These are phyloP conservation scores for Punctularia strigosozonata DNA, from an alignment of 768 basidiomycete genomes.

Conservation along the genomic window DNA sequence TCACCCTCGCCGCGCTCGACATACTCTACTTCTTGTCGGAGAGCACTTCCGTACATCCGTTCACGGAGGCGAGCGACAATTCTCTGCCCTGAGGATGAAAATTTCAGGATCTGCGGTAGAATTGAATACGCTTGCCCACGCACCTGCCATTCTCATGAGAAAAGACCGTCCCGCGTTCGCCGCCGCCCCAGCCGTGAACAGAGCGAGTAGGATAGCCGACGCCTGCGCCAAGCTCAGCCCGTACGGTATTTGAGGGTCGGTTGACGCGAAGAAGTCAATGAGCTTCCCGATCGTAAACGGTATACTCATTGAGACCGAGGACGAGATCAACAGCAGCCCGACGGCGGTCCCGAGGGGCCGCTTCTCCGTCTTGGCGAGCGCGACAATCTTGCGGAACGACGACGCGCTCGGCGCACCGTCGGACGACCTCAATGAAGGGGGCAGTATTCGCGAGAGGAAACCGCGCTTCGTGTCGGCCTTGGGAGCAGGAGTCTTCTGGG, in stretches of 20 bases:
- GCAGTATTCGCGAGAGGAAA: too few species aligned
- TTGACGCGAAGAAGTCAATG: slow-evolving; percentile 83
- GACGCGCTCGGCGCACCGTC: slow-evolving; percentile 39
- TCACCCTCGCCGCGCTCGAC: slow-evolving; percentile 92
- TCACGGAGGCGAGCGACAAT: slow-evolving; percentile 85
- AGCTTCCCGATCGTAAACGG: slow-evolving; percentile 89
- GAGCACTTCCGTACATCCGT: slow-evolving; percentile 69
- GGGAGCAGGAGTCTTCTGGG: too few species aligned
- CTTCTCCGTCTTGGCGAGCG: slow-evolving; percentile 74
- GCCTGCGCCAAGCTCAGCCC: slow-evolving; percentile 75
- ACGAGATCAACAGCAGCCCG: slow-evolving; percentile 75
- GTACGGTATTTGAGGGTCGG: slow-evolving; percentile 65
- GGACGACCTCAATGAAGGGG: too few species aligned
- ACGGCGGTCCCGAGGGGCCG: slow-evolving; percentile 68
- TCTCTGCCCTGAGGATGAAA: slow-evolving; percentile 45
- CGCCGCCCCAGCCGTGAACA: slow-evolving; percentile 79
- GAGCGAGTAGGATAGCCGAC: slow-evolving; percentile 53
- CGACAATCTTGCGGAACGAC: slow-evolving; percentile 62
- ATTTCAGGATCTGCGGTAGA: not conserved
- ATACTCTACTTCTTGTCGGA: slow-evolving; percentile 86
- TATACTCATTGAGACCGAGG: slow-evolving; percentile 83
- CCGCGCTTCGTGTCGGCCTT: too few species aligned
- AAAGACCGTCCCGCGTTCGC: slow-evolving; percentile 79
- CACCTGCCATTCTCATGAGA: slow-evolving; percentile 79
- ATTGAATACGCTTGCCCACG: slow-evolving; percentile 12